These are phyloP conservation scores for Lactarius evosmus DNA, from an alignment of 768 basidiomycete genomes.

Conservation along the genomic window DNA sequence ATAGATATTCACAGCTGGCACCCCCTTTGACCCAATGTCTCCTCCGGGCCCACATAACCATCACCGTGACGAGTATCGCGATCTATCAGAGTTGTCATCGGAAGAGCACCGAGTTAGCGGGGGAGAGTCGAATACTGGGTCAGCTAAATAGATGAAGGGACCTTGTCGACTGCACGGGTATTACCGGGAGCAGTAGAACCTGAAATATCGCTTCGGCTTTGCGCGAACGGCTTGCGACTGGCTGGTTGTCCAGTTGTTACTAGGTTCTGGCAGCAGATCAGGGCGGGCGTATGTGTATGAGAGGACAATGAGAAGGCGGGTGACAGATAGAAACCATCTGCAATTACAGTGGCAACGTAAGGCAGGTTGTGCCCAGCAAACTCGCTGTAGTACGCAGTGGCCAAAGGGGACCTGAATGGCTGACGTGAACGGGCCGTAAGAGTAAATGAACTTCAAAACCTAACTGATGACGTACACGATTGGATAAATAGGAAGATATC, in stretches of 20 bases:
- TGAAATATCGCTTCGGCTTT: background rate
- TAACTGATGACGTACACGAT: constrained; percentile 41
- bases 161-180: background rate
- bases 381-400: constrained; percentile 39
- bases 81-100: background rate
- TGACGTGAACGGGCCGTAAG: too few species aligned
- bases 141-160: background rate
- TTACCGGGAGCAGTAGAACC: background rate
- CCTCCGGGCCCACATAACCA: background rate
- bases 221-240: background rate
- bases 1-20: background rate
- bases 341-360: constrained; percentile 40
- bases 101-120: background rate
- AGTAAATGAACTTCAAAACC: too few species aligned
- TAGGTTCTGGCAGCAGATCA: constrained; percentile 34
- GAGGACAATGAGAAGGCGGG: constrained; percentile 47
- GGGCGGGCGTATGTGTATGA: constrained; percentile 41
- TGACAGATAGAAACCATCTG: constrained; percentile 41
- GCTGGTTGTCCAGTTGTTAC: background rate
- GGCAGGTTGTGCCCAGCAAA: constrained; percentile 37
- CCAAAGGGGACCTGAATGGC: constrained; percentile 38
- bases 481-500: constrained; percentile 41
- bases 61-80: background rate
- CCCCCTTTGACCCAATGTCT: background rate
- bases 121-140: background rate